Conservation (phyloP, 1,284 basidiomycete genomes). For the Cutaneotrichosporon sp. region DNA sequence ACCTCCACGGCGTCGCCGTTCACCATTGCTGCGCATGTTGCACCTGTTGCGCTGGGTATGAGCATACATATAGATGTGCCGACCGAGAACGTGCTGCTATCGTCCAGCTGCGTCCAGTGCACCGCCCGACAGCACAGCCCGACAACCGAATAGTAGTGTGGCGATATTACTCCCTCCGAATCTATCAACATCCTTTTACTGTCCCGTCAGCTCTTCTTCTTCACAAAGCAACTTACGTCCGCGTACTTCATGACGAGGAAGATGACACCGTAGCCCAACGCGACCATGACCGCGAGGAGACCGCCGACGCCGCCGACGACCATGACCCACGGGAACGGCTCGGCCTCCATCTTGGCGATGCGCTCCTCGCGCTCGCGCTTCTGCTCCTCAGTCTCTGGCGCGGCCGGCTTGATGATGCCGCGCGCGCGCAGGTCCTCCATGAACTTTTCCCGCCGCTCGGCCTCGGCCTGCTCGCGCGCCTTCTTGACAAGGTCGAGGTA, state of each 20-base stretch:
- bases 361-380: conserved; percentile 9
- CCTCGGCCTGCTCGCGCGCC: conserved; percentile 31
- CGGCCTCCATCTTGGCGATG: conserved; percentile 2
- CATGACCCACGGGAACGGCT: conserved; percentile 17
- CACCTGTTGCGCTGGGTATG: conserved; percentile 6
- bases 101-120: no score
- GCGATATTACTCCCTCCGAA: conserved; percentile 4
- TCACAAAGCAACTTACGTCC: conserved; percentile 3
- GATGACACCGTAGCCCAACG: not conserved
- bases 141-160: not conserved
- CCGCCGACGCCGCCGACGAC: not conserved
- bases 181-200: not conserved
- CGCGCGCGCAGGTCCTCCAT: conserved; percentile 30
- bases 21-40: no score
- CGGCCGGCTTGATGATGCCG: conserved; percentile 29
- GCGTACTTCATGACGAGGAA: conserved; percentile 4
- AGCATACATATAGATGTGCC: conserved; percentile 12
- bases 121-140: conserved; percentile 1
- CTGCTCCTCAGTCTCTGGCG: conserved; percentile 8
- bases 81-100: conserved; percentile 4
- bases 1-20: no score
- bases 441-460: conserved; percentile 34
- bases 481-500: conserved; percentile 39
- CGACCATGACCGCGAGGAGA: conserved; percentile 10
- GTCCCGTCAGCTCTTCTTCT: not conserved